Evolutionary conservation across 805 yeast species (phyloP), one percentile per base, ranked within the genome.

Genomic region (Wickerhamiella parazyma): DNA sequence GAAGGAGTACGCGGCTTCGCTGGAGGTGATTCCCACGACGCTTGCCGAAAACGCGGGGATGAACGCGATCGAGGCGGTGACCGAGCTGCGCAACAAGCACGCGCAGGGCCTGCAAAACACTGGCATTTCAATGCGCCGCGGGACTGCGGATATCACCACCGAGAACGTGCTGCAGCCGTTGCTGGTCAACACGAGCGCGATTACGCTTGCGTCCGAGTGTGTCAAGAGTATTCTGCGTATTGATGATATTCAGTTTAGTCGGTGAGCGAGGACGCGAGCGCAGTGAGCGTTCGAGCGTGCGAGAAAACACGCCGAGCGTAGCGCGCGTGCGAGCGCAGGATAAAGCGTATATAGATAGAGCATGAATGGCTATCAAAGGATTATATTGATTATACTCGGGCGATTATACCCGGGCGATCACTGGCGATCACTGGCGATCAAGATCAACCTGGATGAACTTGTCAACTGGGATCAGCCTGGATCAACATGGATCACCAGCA

Each of bases 101-200:
- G 95, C 82, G 59, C 69, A 70, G 50, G 97, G 98, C 45, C 95
- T 86, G 61, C 72, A 69, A 51, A 79, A 85, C 55, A 94, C 96
- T n/a, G 99, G 98, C 41, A 84, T 91, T 49, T 81, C 94, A 31
- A 94, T 86, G 43, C 76, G 96, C 65, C 78, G 96, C 59, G 79
- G 94, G 0, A 94, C 94, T 38, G 83, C 97, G 33, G 85, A 89
- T 62, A 85, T 94, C 24, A 83, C 70, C 54, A 84, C 81, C 42
- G 99, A 91, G 64, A 94, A 91, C 60, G 95, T 91, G 45, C 68
- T 91, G 57, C 99, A 91, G 64, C 99, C 99, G 3, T 93, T 87
- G 8, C 70, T 91, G 61, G 98, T 91, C 42, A 82, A 80, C 61
- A 87, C 91, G 16, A 83, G 95, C 63, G 95, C 97, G 40, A 79